Evolutionary conservation across 2,329 filamentous ascomycete genomes (phyloP).

Genomic region (Amauroascus verrucosus): DNA sequence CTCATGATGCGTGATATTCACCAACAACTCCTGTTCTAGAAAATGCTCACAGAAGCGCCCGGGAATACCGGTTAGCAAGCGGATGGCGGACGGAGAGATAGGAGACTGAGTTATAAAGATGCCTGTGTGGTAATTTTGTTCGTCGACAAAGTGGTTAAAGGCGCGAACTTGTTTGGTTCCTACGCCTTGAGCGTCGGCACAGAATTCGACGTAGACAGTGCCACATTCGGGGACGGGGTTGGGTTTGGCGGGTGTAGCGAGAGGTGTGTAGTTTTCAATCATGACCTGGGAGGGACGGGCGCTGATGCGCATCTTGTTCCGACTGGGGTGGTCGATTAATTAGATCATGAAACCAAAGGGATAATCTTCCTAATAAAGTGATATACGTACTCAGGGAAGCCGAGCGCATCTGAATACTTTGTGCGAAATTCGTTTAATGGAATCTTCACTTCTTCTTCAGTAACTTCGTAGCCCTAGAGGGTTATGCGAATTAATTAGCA

Average conservation of each 20-base stretch:
- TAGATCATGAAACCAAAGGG: constrained; percentile 12
- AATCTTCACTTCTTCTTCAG: constrained; percentile 80
- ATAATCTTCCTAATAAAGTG: no score
- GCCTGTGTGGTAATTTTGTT: constrained; percentile 75
- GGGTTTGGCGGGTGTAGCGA: constrained; percentile 58
- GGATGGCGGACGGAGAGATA: constrained; percentile 77
- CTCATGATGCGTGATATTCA: constrained; percentile 98
- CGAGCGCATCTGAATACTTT: constrained; percentile 62
- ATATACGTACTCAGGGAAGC: constrained; percentile 67
- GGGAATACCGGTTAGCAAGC: constrained; percentile 69
- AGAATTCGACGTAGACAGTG: constrained; percentile 89
- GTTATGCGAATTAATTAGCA: neutral
- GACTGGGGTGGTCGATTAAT: constrained; percentile 44
- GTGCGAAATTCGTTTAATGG: constrained; percentile 68
- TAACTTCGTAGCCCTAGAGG: constrained; percentile 76
- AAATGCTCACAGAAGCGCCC: constrained; percentile 85
- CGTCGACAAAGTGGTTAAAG: constrained; percentile 72
- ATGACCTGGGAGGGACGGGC: constrained; percentile 74
- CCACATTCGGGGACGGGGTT: constrained; percentile 64
- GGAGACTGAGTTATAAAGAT: constrained; percentile 78
- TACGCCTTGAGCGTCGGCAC: constrained; percentile 58
- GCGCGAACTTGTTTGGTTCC: constrained; percentile 86
- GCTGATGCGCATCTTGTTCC: constrained; percentile 75
- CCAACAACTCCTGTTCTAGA: constrained; percentile 85
- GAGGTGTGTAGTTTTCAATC: constrained; percentile 71